These are phyloP conservation scores for Heliamphora pulchella DNA, from an alignment of 179 eudicot genomes.

Conservation along the genomic window DNA sequence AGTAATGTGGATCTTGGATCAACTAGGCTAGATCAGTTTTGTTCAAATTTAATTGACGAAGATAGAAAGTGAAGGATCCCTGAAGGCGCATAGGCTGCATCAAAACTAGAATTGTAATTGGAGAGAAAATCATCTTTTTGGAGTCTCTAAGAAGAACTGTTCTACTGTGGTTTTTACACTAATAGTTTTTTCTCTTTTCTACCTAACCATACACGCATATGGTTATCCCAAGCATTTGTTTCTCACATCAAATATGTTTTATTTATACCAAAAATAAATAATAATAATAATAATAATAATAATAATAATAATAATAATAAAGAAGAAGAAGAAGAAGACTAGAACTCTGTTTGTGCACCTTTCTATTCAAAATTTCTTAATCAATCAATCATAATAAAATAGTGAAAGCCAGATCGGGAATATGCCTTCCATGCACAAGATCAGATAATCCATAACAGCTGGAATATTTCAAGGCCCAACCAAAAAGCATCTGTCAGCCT, in stretches of 20 bases:
- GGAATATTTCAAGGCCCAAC: conserved; percentile 9
- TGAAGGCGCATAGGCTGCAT: neutral
- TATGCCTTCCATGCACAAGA: neutral
- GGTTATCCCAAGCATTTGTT: neutral
- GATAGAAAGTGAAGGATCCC: no score
- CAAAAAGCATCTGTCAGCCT: neutral
- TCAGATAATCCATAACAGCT: neutral
- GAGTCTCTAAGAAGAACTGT: neutral
- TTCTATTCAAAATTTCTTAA: neutral
- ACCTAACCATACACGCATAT: neutral
- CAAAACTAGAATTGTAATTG: neutral
- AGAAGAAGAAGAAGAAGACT: neutral
- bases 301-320: no score
- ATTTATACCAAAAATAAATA: no score
- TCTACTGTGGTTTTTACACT: neutral
- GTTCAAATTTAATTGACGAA: no score
- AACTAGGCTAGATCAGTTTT: no score
- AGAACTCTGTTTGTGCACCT: neutral
- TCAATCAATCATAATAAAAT: no score
- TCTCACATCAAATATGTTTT: no score
- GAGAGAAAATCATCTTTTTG: neutral
- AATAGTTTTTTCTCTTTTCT: neutral
- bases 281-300: no score
- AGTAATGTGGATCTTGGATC: no score
- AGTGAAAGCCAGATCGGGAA: neutral